Percentiles rank a stretch among this genome's conserved stretches.
These are phyloP conservation scores for Lepidium sativum DNA, from an alignment of 345 rosid genomes.

Conservation along the genomic window DNA sequence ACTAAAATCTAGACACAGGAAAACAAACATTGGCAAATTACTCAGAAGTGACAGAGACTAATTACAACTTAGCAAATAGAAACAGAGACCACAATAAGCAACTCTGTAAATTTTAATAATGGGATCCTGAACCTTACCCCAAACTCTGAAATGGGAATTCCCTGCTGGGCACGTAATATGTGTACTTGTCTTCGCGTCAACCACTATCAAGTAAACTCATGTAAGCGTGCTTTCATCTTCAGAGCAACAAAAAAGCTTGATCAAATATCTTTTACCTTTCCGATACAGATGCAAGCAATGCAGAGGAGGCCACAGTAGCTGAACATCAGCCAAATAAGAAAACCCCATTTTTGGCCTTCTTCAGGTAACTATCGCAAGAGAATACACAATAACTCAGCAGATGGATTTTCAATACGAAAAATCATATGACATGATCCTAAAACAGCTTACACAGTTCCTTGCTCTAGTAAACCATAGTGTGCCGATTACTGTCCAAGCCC, in stretches of 20 bases:
- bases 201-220: slow-evolving; percentile 48
- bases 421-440: background rate
- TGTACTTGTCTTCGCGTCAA: slow-evolving; percentile 80
- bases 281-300: slow-evolving; percentile 67
- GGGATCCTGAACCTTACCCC: slow-evolving; percentile 55
- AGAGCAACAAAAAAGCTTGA: background rate
- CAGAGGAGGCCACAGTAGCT: slow-evolving; percentile 92
- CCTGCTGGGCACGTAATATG: slow-evolving; percentile 80
- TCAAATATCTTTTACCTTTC: slow-evolving; percentile 42
- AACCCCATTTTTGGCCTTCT: slow-evolving; percentile 97
- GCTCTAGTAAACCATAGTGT: slow-evolving; percentile 82
- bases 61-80: background rate
- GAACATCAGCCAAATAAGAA: slow-evolving; percentile 90
- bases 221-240: background rate
- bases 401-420: background rate
- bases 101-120: background rate
- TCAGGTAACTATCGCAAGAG: slow-evolving; percentile 58
- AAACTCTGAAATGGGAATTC: slow-evolving; percentile 87
- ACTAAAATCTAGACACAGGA: slow-evolving; percentile 59
- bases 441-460: slow-evolving; percentile 61
- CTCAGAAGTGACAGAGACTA: slow-evolving; percentile 4
- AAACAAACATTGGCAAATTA: background rate
- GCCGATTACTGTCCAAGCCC: slow-evolving; percentile 95
- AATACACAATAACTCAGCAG: slow-evolving; percentile 8
- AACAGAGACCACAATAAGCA: background rate